Conservation (phyloP, 1,284 basidiomycete species). For the Cryptococcus floricola region DNA sequence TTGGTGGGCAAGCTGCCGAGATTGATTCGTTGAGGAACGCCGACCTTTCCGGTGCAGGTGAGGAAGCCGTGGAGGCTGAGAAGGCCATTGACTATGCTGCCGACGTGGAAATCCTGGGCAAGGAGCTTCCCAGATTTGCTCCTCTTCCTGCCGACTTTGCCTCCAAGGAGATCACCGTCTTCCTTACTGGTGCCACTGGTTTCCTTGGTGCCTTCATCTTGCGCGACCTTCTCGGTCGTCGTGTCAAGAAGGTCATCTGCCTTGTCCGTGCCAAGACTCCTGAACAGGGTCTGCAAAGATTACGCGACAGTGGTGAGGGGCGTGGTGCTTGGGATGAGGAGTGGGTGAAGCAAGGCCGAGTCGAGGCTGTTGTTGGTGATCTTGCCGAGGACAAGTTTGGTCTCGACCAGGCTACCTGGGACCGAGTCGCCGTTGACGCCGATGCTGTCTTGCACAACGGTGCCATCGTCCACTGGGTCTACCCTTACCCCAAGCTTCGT, state of each 20-base stretch:
- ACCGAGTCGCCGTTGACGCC: conserved; percentile 64
- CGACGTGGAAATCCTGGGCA: conserved; percentile 67
- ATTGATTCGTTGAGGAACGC: conserved; percentile 73
- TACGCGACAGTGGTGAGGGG: conserved; percentile 73
- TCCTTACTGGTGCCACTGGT: conserved; percentile 95
- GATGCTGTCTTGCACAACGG: conserved; percentile 94
- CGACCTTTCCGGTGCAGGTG: conserved; percentile 58
- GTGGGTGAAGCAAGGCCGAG: conserved; percentile 68
- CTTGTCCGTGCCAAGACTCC: conserved; percentile 72
- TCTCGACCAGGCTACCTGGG: conserved; percentile 64
- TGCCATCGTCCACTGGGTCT: conserved; percentile 98
- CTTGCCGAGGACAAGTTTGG: conserved; percentile 75
- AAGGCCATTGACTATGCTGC: conserved; percentile 60
- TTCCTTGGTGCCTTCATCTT: conserved; percentile 95
- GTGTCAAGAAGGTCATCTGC: conserved; percentile 83
- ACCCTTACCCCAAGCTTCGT: conserved; percentile 91
- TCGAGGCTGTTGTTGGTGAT: conserved; percentile 88
- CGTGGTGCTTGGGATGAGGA: conserved; percentile 87
- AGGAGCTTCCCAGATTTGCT: conserved; percentile 62
- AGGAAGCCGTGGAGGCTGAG: conserved; percentile 16
- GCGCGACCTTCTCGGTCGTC: conserved; percentile 67
- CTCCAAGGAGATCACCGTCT: conserved; percentile 65
- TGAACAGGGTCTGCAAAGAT: conserved; percentile 64
- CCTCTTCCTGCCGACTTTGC: conserved; percentile 57
- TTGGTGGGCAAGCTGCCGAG: conserved; percentile 71